Conservation (phyloP, 805 yeast species). For the Debaryomyces maramus region DNA sequence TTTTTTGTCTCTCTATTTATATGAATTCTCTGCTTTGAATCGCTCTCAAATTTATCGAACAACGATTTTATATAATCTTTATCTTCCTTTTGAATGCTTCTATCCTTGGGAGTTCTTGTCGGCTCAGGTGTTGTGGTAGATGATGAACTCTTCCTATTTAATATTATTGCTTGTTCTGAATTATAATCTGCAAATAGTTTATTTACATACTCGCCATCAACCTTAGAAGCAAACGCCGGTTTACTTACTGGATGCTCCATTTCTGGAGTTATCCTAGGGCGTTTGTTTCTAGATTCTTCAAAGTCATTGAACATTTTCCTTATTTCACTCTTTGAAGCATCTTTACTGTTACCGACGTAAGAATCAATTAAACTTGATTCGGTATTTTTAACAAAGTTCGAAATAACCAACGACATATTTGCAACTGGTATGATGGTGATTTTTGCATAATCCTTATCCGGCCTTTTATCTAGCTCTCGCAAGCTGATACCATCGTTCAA, state of each 20-base stretch:
- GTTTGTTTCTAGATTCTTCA: neutral
- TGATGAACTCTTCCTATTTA: neutral
- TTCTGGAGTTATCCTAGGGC: slow-evolving; percentile 1
- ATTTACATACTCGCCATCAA: slow-evolving; percentile 28
- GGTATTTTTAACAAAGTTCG: slow-evolving; percentile 51
- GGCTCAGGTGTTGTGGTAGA: neutral
- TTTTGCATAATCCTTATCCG: slow-evolving; percentile 14
- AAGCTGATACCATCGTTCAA: slow-evolving; percentile 21
- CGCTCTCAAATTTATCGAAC: slow-evolving; percentile 16
- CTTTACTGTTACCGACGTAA: slow-evolving; percentile 16
- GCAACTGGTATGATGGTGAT: slow-evolving; percentile 43
- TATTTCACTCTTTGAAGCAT: slow-evolving; percentile 5
- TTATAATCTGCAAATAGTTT: slow-evolving; percentile 24
- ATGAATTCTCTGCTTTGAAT: neutral
- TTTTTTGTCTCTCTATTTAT: slow-evolving; percentile 5
- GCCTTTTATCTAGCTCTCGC: slow-evolving; percentile 16
- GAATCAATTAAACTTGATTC: slow-evolving; percentile 35
- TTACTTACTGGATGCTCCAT: neutral
- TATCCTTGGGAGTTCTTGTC: neutral
- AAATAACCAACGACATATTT: slow-evolving; percentile 50
- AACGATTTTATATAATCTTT: slow-evolving; percentile 19
- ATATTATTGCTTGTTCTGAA: slow-evolving; percentile 5
- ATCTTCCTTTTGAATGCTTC: slow-evolving; percentile 12
- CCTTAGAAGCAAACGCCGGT: slow-evolving; percentile 10
- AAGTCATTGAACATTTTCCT: slow-evolving; percentile 16